Evolutionary conservation across 78 protist genomes (phyloP), one percentile per base, ranked within the genome.

Genomic region (Bigelowiella natans): DNA sequence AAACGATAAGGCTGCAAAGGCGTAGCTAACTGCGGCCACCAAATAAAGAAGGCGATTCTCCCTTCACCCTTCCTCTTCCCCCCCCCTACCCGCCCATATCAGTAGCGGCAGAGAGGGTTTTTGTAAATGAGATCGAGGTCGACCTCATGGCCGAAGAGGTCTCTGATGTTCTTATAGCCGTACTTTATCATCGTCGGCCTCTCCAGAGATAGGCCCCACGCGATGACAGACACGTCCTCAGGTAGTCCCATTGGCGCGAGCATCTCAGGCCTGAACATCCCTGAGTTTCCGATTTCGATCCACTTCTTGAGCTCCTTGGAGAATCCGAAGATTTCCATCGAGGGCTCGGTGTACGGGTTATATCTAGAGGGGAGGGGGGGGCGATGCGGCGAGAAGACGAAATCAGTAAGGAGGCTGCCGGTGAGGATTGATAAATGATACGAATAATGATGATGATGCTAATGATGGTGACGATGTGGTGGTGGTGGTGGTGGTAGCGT

Each of bases 311-410:
- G 90, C 36, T 91, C 94, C 88, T 91, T 89, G 92, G 73, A 51
- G 73, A 26, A 51, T 51, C 73, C 92, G 93, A 95, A 95, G 91
- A 99, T 95, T 87, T 99, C 99, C 99, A 99, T 97, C 40, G 97
- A 93, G 73, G 99, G 99, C 94, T 99, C 99, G 2, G 99, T 99
- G 97, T 99, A 99, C 30, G 99, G 99, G 93, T 99, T 99, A 96
- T 92, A 99, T 34, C 95, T 83, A 18, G 95, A 94, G 88, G 93
- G 92, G 94, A 95, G 93, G 31, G 39, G 34, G 18, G 92, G 1
- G 37, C 91, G 89, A 1, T 34, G 51, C n/a, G n/a, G 39, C 90
- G 26, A 37, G 90, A 40, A 18, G 73, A 88, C 31, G 51, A 26
- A 63, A 26, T 63, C 39, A 38, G 18, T 63, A 63, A 18, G 18